phyloP scores from a whole-genome alignment of 257 asterid genomes.

The Solanum dulcamara region DNA sequence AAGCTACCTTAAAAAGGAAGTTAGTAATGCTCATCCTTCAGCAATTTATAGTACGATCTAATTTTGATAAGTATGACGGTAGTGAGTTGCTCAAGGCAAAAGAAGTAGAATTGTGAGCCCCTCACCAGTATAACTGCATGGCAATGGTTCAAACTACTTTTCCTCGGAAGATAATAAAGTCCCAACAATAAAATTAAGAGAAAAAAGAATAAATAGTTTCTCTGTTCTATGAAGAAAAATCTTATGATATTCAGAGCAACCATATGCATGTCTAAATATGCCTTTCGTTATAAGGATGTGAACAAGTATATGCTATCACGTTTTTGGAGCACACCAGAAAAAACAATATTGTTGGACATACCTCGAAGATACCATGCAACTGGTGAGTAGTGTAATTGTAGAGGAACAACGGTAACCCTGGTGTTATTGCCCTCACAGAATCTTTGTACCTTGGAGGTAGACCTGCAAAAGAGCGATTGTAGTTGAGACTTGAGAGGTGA shows the following conservation, averaged over 20 bases:
- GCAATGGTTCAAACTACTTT: background rate
- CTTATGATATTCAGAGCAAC: background rate
- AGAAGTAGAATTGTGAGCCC: background rate
- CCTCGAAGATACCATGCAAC: slow-evolving; percentile 95
- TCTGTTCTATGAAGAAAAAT: background rate
- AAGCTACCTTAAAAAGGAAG: background rate
- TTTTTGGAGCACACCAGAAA: background rate
- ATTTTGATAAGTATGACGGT: background rate
- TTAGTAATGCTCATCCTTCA: background rate
- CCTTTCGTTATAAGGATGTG: background rate
- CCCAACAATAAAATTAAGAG: background rate
- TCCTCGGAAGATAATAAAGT: background rate
- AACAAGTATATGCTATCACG: background rate
- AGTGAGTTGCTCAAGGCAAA: background rate
- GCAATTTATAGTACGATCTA: background rate
- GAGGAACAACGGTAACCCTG: slow-evolving; percentile 91
- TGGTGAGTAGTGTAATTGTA: slow-evolving; percentile 92
- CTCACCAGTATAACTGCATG: background rate
- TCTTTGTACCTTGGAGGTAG: slow-evolving; percentile 92
- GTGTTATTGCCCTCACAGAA: slow-evolving; percentile 92
- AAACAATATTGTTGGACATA: background rate
- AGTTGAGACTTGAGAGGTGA: background rate
- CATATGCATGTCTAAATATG: background rate
- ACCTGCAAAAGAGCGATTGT: slow-evolving; percentile 28
- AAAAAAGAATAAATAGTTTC: background rate